Conservation (phyloP, 2,329 filamentous ascomycete genomes). For the Alternaria incomplexa region DNA sequence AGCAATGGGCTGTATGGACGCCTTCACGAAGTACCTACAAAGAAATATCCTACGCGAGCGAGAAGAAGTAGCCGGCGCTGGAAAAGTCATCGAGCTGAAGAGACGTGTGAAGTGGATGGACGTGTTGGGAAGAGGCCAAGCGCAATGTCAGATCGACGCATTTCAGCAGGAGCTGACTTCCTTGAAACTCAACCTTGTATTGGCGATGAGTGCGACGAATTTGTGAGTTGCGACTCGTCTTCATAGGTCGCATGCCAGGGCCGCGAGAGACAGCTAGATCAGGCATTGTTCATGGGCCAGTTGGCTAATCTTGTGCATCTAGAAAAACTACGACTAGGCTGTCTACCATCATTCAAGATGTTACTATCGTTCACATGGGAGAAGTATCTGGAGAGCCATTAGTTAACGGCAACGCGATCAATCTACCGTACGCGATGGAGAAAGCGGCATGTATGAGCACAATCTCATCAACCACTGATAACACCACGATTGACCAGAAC, state of each 20-base stretch:
- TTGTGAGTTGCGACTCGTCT: not conserved
- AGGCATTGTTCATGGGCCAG: not conserved
- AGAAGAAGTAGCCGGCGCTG: not conserved
- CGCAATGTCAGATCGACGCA: not conserved
- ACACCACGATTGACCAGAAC: not conserved
- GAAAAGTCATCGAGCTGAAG: not conserved
- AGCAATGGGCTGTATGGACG: not conserved
- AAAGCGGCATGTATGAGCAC: not conserved
- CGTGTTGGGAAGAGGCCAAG: not conserved
- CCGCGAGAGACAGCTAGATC: not conserved
- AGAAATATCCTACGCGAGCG: not conserved
- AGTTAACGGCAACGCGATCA: fast-evolving
- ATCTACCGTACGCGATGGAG: not conserved
- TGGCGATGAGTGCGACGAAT: not conserved
- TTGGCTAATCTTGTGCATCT: not conserved
- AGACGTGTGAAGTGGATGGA: not conserved
- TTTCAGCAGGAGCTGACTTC: not conserved
- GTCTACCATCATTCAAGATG: not conserved
- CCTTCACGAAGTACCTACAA: not conserved
- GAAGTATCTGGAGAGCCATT: fast-evolving
- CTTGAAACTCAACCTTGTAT: not conserved
- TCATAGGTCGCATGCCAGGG: no score
- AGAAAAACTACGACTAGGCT: not conserved
- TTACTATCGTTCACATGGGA: not conserved
- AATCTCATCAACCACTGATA: not conserved